Evolutionary conservation across 2,329 filamentous ascomycete species (phyloP).

Genomic region (Herpotrichia juniperi): DNA sequence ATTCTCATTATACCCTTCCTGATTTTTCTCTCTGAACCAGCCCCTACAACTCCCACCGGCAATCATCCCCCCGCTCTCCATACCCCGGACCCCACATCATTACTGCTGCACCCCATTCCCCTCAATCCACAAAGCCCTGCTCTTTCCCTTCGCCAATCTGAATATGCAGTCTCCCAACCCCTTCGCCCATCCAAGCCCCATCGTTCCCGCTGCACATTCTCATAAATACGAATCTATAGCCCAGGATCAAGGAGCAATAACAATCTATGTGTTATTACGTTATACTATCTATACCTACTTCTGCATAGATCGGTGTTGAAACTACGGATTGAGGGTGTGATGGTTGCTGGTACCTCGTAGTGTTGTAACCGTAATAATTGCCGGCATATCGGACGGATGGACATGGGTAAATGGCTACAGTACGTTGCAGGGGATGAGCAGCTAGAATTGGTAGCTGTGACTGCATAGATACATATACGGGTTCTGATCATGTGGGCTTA

Average conservation of each 20-base stretch:
- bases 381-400: slow-evolving; percentile 4
- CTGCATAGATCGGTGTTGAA: background rate
- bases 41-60: background rate
- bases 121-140: background rate
- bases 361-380: background rate
- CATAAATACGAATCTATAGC: slow-evolving; percentile 7
- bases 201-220: background rate
- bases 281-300: slow-evolving; percentile 5
- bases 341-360: background rate
- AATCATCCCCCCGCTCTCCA: background rate
- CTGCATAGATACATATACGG: background rate
- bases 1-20: too few relatives aligned
- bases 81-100: background rate
- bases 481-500: too few relatives aligned
- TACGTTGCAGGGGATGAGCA: background rate
- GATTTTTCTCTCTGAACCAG: background rate
- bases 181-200: background rate
- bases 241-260: slow-evolving; percentile 5
- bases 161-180: background rate
- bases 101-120: background rate
- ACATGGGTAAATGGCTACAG: slow-evolving; percentile 7
- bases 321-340: background rate
- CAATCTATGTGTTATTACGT: slow-evolving; percentile 8
- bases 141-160: background rate
- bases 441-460: background rate